These are phyloP conservation scores for Rhodotorula toruloides DNA, from an alignment of 768 basidiomycete genomes.

Conservation along the genomic window DNA sequence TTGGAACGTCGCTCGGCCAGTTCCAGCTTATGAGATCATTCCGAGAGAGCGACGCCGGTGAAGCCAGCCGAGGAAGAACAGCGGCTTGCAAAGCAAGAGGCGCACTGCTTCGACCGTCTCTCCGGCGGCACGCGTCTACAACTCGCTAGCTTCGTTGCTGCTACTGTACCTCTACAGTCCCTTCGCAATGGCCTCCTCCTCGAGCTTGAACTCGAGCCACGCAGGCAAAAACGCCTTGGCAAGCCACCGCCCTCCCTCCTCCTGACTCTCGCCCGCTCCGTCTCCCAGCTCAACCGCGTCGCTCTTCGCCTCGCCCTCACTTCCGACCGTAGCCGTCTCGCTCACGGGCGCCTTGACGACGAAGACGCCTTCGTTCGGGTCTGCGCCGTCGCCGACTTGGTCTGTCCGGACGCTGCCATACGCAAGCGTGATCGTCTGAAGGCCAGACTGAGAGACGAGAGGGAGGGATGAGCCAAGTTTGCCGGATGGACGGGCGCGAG, in stretches of 20 bases:
- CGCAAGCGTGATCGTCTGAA: conserved; percentile 22
- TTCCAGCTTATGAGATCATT: too few relatives aligned
- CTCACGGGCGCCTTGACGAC: conserved; percentile 8
- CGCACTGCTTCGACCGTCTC: too few relatives aligned
- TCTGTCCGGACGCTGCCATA: conserved; percentile 28
- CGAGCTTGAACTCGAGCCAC: conserved; percentile 29
- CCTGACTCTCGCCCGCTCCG: conserved; percentile 23
- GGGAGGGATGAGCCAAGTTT: conserved; percentile 24
- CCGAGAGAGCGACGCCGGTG: too few relatives aligned
- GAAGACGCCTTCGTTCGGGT: conserved; percentile 6
- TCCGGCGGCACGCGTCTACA: too few relatives aligned
- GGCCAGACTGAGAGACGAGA: conserved; percentile 3
- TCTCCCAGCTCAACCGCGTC: background rate
- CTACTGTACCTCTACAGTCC: background rate
- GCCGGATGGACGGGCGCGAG: conserved; percentile 21
- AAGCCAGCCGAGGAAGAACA: too few relatives aligned
- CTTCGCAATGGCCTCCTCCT: conserved; percentile 26
- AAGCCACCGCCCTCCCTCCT: conserved; percentile 30
- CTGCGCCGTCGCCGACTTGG: conserved; percentile 6
- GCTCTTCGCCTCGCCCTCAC: background rate
- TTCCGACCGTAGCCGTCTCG: background rate
- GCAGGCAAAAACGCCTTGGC: conserved; percentile 31
- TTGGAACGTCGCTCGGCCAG: too few relatives aligned
- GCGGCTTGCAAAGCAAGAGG: too few relatives aligned
- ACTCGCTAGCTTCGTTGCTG: too few relatives aligned